A percentile compares a stretch with the other conserved stretches of the same genome.
These are phyloP conservation scores for Solanum commersonii DNA, from an alignment of 257 asterid species.

Conservation along the genomic window DNA sequence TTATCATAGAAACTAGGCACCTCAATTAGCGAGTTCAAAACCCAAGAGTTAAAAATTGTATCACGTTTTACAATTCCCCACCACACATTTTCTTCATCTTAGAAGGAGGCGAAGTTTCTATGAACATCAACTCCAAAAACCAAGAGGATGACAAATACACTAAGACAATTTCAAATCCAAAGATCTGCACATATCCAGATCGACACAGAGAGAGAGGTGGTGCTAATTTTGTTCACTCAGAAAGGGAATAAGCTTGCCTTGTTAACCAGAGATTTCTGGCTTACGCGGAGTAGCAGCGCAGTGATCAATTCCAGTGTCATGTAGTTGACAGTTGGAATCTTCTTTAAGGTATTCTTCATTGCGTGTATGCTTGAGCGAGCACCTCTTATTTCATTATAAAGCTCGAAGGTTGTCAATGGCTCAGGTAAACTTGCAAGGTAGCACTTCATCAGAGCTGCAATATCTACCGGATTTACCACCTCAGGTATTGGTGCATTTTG, in stretches of 20 bases:
- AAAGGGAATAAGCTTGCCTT: conserved; percentile 33
- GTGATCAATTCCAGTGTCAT: conserved; percentile 86
- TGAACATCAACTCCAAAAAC: background rate
- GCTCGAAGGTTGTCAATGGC: conserved; percentile 74
- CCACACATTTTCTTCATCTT: background rate
- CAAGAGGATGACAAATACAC: background rate
- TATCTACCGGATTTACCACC: conserved; percentile 48
- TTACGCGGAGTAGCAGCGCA: conserved; percentile 63
- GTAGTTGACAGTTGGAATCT: conserved; percentile 76
- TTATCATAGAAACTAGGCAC: background rate
- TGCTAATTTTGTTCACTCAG: background rate
- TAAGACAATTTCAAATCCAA: background rate
- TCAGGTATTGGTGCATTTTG: conserved; percentile 68
- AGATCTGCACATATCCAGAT: background rate
- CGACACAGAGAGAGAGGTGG: background rate
- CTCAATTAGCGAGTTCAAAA: background rate
- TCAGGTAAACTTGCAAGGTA: conserved; percentile 89
- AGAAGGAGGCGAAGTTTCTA: background rate
- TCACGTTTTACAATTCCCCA: background rate
- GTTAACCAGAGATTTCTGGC: conserved; percentile 80
- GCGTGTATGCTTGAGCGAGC: conserved; percentile 55
- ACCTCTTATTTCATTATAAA: conserved; percentile 53
- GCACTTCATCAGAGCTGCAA: conserved; percentile 78
- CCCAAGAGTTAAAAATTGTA: background rate
- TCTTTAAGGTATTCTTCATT: conserved; percentile 71